Conservation (phyloP, 2,329 filamentous ascomycete genomes). For the Penicillium sp. region DNA sequence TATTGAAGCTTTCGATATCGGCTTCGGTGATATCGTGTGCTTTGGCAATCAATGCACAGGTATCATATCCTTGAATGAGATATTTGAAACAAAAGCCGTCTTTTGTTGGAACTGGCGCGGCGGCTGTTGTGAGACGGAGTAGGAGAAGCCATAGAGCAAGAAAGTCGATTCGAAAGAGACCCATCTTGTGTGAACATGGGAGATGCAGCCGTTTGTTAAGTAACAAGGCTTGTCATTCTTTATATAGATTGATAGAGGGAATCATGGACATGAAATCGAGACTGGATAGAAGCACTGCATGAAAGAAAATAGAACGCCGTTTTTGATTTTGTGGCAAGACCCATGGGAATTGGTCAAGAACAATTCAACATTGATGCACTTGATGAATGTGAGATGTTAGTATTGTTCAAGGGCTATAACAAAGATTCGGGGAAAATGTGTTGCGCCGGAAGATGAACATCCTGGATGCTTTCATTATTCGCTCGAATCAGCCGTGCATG, state of each 20-base stretch:
- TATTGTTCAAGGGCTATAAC: conserved; percentile 1
- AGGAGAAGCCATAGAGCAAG: not conserved
- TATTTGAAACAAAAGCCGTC: conserved; percentile 23
- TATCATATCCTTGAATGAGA: conserved; percentile 36
- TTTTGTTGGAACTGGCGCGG: not conserved
- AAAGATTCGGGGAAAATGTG: not conserved
- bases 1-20: conserved; percentile 42
- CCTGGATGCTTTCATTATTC: conserved; percentile 2
- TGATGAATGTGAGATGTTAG: conserved; percentile 1
- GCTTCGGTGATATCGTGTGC: conserved; percentile 34
- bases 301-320: not conserved
- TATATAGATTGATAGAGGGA: not conserved
- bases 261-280: not conserved
- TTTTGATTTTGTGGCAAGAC: not conserved
- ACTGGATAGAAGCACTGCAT: not conserved
- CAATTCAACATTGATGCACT: not conserved
- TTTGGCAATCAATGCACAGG: conserved; percentile 24
- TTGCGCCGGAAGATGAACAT: not conserved
- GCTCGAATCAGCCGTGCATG: not conserved
- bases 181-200: not conserved
- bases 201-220: not conserved
- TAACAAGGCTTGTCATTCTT: not conserved
- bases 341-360: not conserved
- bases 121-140: not conserved
- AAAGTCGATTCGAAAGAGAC: not conserved